Base-by-base conservation (phyloP, 805 yeast genomes). In the Candida yuanshanica region DNA sequence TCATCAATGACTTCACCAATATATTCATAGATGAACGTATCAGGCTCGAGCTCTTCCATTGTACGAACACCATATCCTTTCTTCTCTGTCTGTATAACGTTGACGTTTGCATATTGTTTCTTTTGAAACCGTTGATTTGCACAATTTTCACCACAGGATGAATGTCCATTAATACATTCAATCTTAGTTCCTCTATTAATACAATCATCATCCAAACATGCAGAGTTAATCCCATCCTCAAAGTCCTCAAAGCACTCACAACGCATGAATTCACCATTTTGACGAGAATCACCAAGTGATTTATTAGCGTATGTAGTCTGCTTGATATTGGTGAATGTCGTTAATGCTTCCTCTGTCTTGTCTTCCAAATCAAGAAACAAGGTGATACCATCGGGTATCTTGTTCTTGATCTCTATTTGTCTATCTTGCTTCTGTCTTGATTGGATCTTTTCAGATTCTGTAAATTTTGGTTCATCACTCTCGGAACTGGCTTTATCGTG, bases 21-120 rank as follows among this genome's bases (percentile, higher is more conserved):
- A 64, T 91, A 91, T 64, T 91, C 99, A 63, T 85, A 87, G 34
- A 91, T 75, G 57, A 91, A 89, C n/a, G 77, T 68, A 41, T 79
- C 77, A 17, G 75, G 79, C 13, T 71, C 64, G 12, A 93, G 68
- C 38, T 65, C 69, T 5, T 55, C 61, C 42, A 78, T 70, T 0
- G 95, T 90, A 45, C 95, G 72, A 42, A 91, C 77, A 31, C 99
- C 99, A 56, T 75, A 91, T 1, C 99, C 99, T 60, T 91, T 91
- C 49, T 69, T 65, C 42, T 83, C 88, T 1, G 99, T 89, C 48
- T 75, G 71, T 43, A 91, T 78, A n/a, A 93, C 83, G 23, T 85
- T 77, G n/a, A 90, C 81, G 9, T 69, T 53, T 1, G 96, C 85
- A 59, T 83, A 86, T 59, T 82, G 75, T 43, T 70, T 69, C 40